These are phyloP conservation scores for Stephanodiscus minutulus DNA, from an alignment of 108 stramenopile species.

Conservation along the genomic window DNA sequence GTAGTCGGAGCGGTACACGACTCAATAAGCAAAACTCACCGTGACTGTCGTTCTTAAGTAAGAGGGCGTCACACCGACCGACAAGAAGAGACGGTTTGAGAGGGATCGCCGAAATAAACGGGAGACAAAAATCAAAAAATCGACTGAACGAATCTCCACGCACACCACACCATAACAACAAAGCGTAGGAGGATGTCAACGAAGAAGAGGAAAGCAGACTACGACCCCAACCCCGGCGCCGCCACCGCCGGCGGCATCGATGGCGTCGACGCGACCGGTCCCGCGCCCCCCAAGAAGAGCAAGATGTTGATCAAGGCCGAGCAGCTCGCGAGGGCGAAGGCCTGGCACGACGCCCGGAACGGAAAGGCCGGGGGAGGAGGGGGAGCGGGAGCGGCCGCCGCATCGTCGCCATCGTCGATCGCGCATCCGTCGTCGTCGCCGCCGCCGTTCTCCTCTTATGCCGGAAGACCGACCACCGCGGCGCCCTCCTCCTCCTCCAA, in stretches of 20 bases:
- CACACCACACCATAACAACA: no score
- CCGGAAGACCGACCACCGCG: not conserved
- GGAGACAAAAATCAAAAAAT: no score
- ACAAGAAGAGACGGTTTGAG: no score
- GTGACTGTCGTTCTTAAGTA: no score
- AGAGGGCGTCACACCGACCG: no score
- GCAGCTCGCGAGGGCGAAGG: slow-evolving; percentile 19
- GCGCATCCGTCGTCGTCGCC: slow-evolving; percentile 1
- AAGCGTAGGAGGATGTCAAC: slow-evolving; percentile 44
- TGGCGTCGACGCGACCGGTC: not conserved
- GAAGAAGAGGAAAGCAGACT: slow-evolving; percentile 37
- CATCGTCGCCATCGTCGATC: slow-evolving; percentile 4
- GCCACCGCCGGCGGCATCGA: not conserved
- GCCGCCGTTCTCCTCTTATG: not conserved
- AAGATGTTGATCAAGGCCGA: slow-evolving; percentile 25
- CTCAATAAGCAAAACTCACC: no score
- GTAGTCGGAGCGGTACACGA: no score
- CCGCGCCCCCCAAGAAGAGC: slow-evolving; percentile 25
- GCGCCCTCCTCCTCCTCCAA: not conserved
- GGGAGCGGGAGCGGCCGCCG: no score
- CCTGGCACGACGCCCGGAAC: slow-evolving; percentile 13
- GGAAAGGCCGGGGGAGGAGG: not conserved
- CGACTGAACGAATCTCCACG: no score
- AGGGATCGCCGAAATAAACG: no score
- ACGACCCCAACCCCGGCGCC: not conserved